Evolutionary conservation across 1,139 yeast species (phyloP), one percentile per base, ranked within the genome.

Genomic region (Nakaseomyces sp.): DNA sequence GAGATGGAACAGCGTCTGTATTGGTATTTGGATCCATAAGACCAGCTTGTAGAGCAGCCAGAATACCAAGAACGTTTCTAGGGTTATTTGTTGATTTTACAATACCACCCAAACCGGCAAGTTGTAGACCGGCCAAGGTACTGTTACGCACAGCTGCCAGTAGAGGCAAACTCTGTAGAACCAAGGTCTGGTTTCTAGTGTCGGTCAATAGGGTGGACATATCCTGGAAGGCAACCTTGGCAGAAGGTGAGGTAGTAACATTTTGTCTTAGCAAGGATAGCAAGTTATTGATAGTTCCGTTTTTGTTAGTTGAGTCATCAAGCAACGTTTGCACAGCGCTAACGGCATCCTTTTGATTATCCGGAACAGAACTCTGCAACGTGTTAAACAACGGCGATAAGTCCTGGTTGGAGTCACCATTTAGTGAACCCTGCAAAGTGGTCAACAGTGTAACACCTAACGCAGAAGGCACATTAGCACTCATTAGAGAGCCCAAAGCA

Each of bases 401-500:
- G 22, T 40, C 39, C n/a, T 40, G 36, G 32, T 32, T 13, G 3
- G 43, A 7, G 16, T 43, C 40, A 12, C 37, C 42, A 25, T 29
- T 20, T 5, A 50, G 37, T 17, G 45, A 26, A 2, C 45, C 36
- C 28, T 43, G 44, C 16, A 60, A 51, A 28, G 51, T 43, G 12
- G 47, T 41, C 41, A 59, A 51, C 41, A 62, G 41, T 12, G 52
- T 46, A 7, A 49, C 45, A 2, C 56, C 56, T 29, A 52, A 40
- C 10, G 54, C 39, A 5, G 55, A 45, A 24, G 65, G 52, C 33
- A 60, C 51, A 15, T 55, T 53, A 8, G 60, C 50, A 20, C 57
- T 54, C 51, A 62, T 51, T 40, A 60, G 46, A 4, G 58, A 53
- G 19, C 53, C 48, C 37, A 64, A 44, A 2, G 60, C 58, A 4